phyloP scores from a whole-genome alignment of 371 early-diverging fungal genomes.

The Circinella umbellata region DNA sequence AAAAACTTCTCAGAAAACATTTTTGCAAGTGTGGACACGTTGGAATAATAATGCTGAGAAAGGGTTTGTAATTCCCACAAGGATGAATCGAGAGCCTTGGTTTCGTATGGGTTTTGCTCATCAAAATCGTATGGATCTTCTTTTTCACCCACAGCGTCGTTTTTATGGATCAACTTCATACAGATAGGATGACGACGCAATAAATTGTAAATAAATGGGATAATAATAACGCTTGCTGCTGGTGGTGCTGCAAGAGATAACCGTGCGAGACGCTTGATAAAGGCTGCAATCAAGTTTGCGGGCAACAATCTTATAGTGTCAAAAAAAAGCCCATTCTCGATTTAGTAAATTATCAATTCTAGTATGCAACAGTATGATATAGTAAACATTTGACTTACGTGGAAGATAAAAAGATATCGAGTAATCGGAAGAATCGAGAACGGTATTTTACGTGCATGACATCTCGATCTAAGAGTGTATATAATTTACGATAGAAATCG shows the following conservation, averaged over 20 bases:
- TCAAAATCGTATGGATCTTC: slow-evolving; percentile 74
- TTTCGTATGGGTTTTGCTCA: slow-evolving; percentile 77
- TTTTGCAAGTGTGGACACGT: slow-evolving; percentile 82
- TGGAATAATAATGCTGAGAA: slow-evolving; percentile 83
- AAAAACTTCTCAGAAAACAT: slow-evolving; percentile 87
- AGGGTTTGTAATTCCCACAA: slow-evolving; percentile 92
- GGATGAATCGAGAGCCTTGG: slow-evolving; percentile 84
- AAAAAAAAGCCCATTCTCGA: background rate
- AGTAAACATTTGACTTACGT: slow-evolving; percentile 53
- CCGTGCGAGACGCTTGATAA: slow-evolving; percentile 89
- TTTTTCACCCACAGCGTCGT: slow-evolving; percentile 35
- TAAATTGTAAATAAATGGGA: slow-evolving; percentile 91
- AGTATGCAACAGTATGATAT: too few relatives aligned
- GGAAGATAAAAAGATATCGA: slow-evolving; percentile 87
- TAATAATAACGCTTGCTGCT: slow-evolving; percentile 77
- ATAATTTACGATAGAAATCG: slow-evolving; percentile 94
- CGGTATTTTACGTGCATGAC: slow-evolving; percentile 92
- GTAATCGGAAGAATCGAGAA: slow-evolving; percentile 89
- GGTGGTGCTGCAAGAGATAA: slow-evolving; percentile 86
- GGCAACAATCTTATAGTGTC: slow-evolving; percentile 74
- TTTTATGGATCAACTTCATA: slow-evolving; percentile 83
- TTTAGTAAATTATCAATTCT: too few relatives aligned
- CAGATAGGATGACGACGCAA: slow-evolving; percentile 89
- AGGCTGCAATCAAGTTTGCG: slow-evolving; percentile 87
- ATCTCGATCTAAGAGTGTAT: slow-evolving; percentile 84